Evolutionary conservation across 352 stramenopile species (phyloP).

Genomic region (Phytophthora uliginosa): DNA sequence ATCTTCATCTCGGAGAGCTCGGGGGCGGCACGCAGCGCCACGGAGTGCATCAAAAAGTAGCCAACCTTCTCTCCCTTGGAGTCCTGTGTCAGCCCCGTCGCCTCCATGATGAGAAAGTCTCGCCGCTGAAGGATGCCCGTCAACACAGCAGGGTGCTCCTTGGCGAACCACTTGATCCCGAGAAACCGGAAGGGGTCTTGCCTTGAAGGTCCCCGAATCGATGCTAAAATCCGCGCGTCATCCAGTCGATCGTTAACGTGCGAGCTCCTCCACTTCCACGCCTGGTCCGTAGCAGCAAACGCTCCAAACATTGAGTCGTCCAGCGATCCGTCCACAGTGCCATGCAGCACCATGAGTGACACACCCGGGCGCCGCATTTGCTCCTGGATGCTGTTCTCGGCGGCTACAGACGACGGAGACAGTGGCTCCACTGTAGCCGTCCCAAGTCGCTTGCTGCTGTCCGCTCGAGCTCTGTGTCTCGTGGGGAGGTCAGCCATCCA

Average conservation of each 20-base stretch:
- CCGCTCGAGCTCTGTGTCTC: background rate
- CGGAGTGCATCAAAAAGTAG: conserved; percentile 66
- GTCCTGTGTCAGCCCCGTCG: conserved; percentile 46
- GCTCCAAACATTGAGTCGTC: conserved; percentile 61
- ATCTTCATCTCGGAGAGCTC: conserved; percentile 51
- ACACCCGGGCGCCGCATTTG: conserved; percentile 27
- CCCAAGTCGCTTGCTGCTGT: conserved; percentile 8
- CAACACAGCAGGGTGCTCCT: conserved; percentile 49
- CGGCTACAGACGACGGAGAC: conserved; percentile 11
- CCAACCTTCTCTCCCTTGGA: conserved; percentile 44
- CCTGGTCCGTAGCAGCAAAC: conserved; percentile 46
- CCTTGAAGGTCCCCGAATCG: conserved; percentile 33
- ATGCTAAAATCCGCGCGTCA: conserved; percentile 52
- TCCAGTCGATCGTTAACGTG: conserved; percentile 58
- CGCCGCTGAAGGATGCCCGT: conserved; percentile 52
- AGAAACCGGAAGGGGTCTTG: conserved; percentile 60
- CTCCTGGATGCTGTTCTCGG: conserved; percentile 31
- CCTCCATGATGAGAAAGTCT: conserved; percentile 63
- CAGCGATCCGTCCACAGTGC: conserved; percentile 50
- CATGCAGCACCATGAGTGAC: conserved; percentile 53
- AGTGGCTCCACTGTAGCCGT: background rate
- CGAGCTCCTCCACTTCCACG: conserved; percentile 52
- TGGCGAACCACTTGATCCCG: conserved; percentile 69
- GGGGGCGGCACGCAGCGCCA: conserved; percentile 38
- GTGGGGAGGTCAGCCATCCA: background rate